A percentile compares a stretch with the other conserved stretches of the same genome.
Conservation (phyloP, 345 rosid genomes). For the Luvunga scandens region DNA sequence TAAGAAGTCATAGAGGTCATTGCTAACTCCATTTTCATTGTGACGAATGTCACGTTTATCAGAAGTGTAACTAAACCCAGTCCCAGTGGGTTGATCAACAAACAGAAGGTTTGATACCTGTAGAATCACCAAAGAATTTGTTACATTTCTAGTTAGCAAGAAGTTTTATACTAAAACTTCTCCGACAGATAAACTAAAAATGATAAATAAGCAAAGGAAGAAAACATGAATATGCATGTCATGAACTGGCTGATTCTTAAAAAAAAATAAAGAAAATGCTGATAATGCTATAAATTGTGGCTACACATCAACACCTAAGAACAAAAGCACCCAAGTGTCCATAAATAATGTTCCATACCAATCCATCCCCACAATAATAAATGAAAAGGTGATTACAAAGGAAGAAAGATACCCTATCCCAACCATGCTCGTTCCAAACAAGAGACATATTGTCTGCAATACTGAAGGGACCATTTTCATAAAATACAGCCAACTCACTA, state of each 20-base stretch:
- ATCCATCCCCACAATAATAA: neutral
- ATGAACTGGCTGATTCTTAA: neutral
- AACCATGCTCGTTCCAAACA: slow-evolving; percentile 81
- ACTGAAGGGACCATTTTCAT: slow-evolving; percentile 93
- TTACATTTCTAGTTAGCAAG: neutral
- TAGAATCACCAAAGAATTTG: slow-evolving; percentile 13
- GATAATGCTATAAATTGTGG: neutral
- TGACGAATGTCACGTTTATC: slow-evolving; percentile 88
- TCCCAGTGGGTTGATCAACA: slow-evolving; percentile 96
- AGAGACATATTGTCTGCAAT: slow-evolving; percentile 84
- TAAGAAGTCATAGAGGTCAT: slow-evolving; percentile 91
- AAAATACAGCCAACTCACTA: slow-evolving; percentile 95
- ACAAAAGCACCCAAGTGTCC: neutral
- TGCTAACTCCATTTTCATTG: slow-evolving; percentile 80
- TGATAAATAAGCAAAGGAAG: neutral
- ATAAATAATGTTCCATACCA: neutral
- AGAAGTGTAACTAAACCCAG: slow-evolving; percentile 93
- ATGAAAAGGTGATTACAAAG: neutral
- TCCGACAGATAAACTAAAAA: neutral
- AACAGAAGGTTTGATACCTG: slow-evolving; percentile 92
- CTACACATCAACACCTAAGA: neutral
- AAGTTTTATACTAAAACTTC: neutral
- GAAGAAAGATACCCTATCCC: slow-evolving; percentile 69
- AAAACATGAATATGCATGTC: neutral
- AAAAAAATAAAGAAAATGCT: neutral